Evolutionary conservation across 225 moss, liverwort and hornwort genomes (phyloP).

Genomic region (Pleurozium schreberi): DNA sequence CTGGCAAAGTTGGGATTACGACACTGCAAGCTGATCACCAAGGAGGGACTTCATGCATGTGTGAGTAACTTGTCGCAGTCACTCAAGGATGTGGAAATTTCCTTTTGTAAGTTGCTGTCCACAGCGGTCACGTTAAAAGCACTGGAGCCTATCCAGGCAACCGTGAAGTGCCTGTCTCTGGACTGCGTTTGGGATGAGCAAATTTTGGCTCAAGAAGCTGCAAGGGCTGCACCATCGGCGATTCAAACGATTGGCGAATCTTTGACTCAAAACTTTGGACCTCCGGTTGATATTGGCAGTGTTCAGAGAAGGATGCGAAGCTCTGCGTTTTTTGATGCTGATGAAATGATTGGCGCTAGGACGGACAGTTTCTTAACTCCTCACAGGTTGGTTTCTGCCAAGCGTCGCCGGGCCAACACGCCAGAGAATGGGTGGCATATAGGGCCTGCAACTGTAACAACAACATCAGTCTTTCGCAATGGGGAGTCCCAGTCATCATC

Average conservation of each 20-base stretch:
- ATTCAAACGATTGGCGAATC: background rate
- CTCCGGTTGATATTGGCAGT: slow-evolving; percentile 19
- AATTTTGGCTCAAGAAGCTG: slow-evolving; percentile 15
- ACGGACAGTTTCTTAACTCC: slow-evolving; percentile 24
- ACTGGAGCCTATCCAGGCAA: slow-evolving; percentile 65
- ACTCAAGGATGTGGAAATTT: slow-evolving; percentile 57
- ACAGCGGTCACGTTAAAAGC: slow-evolving; percentile 50
- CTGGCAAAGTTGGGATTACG: slow-evolving; percentile 48
- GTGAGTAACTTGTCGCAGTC: slow-evolving; percentile 33
- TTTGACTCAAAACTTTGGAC: slow-evolving; percentile 8
- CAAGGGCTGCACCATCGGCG: background rate
- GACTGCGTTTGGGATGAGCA: slow-evolving; percentile 68
- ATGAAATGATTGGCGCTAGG: slow-evolving; percentile 20
- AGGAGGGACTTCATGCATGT: slow-evolving; percentile 48
- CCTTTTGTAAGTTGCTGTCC: slow-evolving; percentile 48
- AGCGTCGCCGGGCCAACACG: slow-evolving; percentile 21
- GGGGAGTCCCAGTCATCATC: slow-evolving; percentile 1
- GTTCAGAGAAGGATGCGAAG: background rate
- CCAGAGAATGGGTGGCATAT: background rate
- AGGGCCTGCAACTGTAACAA: background rate
- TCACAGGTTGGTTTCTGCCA: slow-evolving; percentile 19
- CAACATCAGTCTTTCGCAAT: background rate
- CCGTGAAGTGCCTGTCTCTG: slow-evolving; percentile 46
- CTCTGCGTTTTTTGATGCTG: slow-evolving; percentile 7
- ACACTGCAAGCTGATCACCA: slow-evolving; percentile 54